These are phyloP conservation scores for Bacidia rubella DNA, from an alignment of 495 filamentous ascomycete genomes.

Conservation along the genomic window DNA sequence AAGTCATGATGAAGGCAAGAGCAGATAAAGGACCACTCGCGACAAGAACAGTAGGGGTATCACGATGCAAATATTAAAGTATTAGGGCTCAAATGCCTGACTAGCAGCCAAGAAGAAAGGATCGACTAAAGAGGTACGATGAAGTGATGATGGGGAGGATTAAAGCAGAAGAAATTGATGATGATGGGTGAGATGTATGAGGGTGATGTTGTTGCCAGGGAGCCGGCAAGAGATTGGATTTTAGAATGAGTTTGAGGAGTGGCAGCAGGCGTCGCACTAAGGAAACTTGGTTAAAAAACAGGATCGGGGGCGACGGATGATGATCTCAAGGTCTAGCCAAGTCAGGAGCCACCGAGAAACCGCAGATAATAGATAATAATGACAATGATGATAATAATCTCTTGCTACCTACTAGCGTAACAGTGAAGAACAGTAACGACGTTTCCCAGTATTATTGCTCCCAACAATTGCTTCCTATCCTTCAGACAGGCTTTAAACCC, in stretches of 20 bases:
- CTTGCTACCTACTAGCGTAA: no score
- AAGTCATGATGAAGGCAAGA: not conserved
- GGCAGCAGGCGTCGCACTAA: not conserved
- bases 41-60: conserved; percentile 4
- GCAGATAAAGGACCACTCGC: not conserved
- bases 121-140: not conserved
- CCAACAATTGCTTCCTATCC: no score
- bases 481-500: no score
- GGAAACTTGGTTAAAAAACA: not conserved
- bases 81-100: no score
- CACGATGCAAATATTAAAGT: conserved; percentile 2
- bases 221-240: not conserved
- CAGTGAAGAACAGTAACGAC: no score
- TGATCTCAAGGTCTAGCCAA: not conserved
- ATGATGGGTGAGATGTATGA: not conserved
- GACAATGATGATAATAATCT: no score
- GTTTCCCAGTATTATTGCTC: no score
- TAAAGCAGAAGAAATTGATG: not conserved
- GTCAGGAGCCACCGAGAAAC: no score
- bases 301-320: not conserved
- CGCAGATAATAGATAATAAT: no score
- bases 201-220: not conserved
- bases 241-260: not conserved
- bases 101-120: not conserved
- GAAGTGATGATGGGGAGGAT: no score